Evolutionary conservation across 768 basidiomycete species (phyloP), one percentile per base, ranked within the genome.

Genomic region (Podaxis pistillaris): DNA sequence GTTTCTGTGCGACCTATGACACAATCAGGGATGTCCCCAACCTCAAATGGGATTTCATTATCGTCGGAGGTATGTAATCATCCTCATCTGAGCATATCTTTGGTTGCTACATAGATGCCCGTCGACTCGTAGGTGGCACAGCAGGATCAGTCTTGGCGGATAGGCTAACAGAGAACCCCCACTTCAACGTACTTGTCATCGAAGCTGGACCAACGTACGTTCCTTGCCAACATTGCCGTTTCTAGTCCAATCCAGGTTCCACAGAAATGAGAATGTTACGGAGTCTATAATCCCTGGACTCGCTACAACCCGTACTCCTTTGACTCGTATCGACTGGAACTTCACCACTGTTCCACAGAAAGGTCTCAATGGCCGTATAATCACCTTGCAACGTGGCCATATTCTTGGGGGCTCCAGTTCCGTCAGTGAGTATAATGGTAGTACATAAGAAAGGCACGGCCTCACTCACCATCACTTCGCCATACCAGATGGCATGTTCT

Each of bases 351-450:
- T 60, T 11, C 71, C 74, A 3, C 75, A 76, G 50, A 24, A 51
- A 0, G 71, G 69, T 7, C 64, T 77, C 0, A 65, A 68, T 52
- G 66, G 66, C 26, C 70, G 73, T 0, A 19, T 64, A 2, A 56
- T 75, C 9, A 26, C 64, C 19, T 74, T 69, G 53, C 66, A 71
- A 2, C 60, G 75, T 19, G 77, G 77, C 0, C 58, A 66, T 40
- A 64, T 75, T 11, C 68, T 78, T 0, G 77, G 77, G 7, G 77
- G 76, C 1, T 67, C 63, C 33, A 74, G 69, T 36, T 72, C 72
- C 3, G 65, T 73, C 60, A 78, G 75, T 76, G 51, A 46, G 73
- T 67, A 30, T n/a, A 13, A 17, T 15, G n/a, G 15, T 33, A 19
- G 8, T 53, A 40, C 22, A 13, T 2, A 37, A 38, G 8, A 44